A percentile compares a stretch with the other conserved stretches of the same genome.
These are phyloP conservation scores for Dentipellis fragilis DNA, from an alignment of 768 basidiomycete species.

Conservation along the genomic window DNA sequence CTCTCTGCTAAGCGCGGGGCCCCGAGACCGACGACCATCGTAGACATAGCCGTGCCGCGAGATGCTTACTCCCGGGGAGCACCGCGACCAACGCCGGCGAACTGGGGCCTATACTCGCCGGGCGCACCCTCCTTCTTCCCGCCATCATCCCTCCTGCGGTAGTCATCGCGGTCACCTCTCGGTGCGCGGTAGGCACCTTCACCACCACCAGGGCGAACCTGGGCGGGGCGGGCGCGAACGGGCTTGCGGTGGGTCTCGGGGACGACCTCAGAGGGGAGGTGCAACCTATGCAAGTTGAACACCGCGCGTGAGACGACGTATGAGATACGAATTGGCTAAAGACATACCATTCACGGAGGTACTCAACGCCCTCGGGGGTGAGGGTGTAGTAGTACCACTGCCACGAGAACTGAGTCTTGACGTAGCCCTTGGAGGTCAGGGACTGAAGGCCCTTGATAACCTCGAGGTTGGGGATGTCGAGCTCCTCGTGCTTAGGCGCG, in stretches of 20 bases:
- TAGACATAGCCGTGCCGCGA: background rate
- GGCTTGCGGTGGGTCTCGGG: constrained; percentile 97
- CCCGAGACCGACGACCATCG: background rate
- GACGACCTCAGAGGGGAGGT: constrained; percentile 92
- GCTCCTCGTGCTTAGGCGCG: constrained; percentile 91
- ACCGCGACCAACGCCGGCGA: constrained; percentile 84
- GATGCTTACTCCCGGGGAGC: constrained; percentile 51
- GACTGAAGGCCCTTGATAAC: constrained; percentile 67
- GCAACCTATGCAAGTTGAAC: constrained; percentile 46
- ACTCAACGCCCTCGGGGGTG: constrained; percentile 95
- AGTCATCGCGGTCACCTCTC: constrained; percentile 83
- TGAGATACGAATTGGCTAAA: background rate
- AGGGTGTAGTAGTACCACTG: constrained; percentile 98
- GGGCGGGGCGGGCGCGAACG: constrained; percentile 75
- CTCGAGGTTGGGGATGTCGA: constrained; percentile 55
- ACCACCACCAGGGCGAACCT: constrained; percentile 58
- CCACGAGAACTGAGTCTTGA: constrained; percentile 99
- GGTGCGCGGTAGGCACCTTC: constrained; percentile 83
- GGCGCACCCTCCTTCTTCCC: constrained; percentile 87
- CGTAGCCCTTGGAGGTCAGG: constrained; percentile 65
- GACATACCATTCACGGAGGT: constrained; percentile 82
- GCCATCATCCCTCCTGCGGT: constrained; percentile 33
- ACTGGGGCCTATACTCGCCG: constrained; percentile 83
- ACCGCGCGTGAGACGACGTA: background rate
- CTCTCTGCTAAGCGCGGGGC: too few species aligned